Base-by-base conservation (phyloP, 257 asterid species). In the Solanum tarapatanum region DNA sequence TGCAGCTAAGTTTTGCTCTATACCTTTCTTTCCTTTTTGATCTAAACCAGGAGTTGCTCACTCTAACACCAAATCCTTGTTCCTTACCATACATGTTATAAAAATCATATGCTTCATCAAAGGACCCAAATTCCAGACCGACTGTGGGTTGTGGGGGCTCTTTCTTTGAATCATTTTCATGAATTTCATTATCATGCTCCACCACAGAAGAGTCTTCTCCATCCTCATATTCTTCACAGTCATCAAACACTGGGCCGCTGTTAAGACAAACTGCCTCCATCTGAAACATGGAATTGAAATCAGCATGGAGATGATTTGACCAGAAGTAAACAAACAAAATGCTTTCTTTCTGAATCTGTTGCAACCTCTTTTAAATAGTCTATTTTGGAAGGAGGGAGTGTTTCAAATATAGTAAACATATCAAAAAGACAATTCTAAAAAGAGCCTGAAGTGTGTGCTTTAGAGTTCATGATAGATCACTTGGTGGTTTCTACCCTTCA, bases 11-110 rank as follows among this genome's bases (percentile, higher is more conserved):
- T 89, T 94, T 94, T 62, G 93, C 95, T 88, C 94, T 91, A 43
- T 93, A 93, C 76, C 94, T 91, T 88, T 93, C 95, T 91, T 93
- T 93, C 88, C 92, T 87, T 90, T 92, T 93, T 35, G 94, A 92
- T 84, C 95, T 90, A 79, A 94, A 94, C 97, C 95, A 94, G 66
- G 97, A 94, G 60, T 90, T 94, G 88, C 95, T 93, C 80, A 91
- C 94, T 91, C 94, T 87, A 55, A 93, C 87, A 87, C 97, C 95
- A 88, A 92, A 94, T 85, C 97, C 94, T 84, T 92, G 93, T 83
- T 90, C 90, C 90, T 94, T 93, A 69, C 93, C 95, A 88, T 93
- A 93, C 73, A 87, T 87, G 90, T 94, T 92, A 83, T 93, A 92
- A 89, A 91, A 92, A 87, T 94, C 92, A 79, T 93, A 92, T 35